Evolutionary conservation across 2,329 filamentous ascomycete genomes (phyloP).

Genomic region (Fusarium papillatum): DNA sequence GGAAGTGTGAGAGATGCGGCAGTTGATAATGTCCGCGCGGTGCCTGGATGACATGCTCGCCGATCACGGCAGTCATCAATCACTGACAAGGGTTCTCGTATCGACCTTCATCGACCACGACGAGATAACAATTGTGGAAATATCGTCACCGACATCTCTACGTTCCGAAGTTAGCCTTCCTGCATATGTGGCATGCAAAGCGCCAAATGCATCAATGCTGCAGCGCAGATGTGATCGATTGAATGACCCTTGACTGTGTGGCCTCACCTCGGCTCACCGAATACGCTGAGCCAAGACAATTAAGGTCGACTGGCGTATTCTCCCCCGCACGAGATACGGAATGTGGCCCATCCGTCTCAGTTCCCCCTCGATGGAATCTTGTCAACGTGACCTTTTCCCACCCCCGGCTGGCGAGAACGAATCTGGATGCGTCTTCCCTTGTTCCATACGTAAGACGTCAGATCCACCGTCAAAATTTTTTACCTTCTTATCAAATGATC

Average conservation of each 20-base stretch:
- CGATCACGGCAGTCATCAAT: neutral
- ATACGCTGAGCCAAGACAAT: neutral
- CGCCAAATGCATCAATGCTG: neutral
- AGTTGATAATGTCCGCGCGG: neutral
- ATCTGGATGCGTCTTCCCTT: slow-evolving; percentile 13
- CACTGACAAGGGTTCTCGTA: neutral
- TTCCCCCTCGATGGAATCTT: neutral
- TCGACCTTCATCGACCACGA: neutral
- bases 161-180: slow-evolving; percentile 21
- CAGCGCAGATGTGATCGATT: neutral
- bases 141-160: slow-evolving; percentile 16
- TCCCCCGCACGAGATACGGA: slow-evolving; percentile 8
- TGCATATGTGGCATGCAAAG: neutral
- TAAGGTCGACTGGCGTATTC: neutral
- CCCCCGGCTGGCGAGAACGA: slow-evolving; percentile 9
- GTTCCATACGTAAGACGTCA: neutral
- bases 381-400: slow-evolving; percentile 8
- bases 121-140: slow-evolving; percentile 4
- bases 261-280: slow-evolving; percentile 37
- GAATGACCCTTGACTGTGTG: neutral
- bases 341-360: neutral
- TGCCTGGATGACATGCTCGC: slow-evolving; percentile 1
- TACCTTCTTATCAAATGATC: slow-evolving; percentile 22
- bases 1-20: neutral
- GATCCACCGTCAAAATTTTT: slow-evolving; percentile 1